Percentiles rank a stretch among this genome's conserved stretches.
phyloP scores from a whole-genome alignment of 441 rosid species.

The Adansonia grandidieri region DNA sequence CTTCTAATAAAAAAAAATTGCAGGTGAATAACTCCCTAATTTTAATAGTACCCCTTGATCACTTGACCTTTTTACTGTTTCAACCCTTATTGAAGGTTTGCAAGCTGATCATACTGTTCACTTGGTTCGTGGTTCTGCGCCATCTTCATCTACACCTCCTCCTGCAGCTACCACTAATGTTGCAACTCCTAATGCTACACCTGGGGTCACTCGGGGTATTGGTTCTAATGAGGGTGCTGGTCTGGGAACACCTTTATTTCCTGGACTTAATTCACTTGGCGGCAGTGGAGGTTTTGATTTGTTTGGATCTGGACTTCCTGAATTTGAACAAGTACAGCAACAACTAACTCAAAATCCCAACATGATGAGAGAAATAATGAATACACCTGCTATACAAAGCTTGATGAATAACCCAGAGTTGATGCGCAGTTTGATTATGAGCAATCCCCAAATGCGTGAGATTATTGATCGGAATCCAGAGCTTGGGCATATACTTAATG shows the following conservation, averaged over 20 bases:
- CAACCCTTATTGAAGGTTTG: conserved; percentile 45
- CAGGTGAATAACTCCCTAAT: too few relatives aligned
- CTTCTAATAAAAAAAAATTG: too few relatives aligned
- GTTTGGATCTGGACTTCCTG: conserved; percentile 74
- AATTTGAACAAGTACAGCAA: conserved; percentile 78
- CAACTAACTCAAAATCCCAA: conserved; percentile 74
- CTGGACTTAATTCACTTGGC: conserved; percentile 63
- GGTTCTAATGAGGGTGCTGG: conserved; percentile 55
- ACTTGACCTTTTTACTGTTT: not conserved
- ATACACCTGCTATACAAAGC: conserved; percentile 68
- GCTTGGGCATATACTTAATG: conserved; percentile 64
- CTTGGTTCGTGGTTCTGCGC: conserved; percentile 73
- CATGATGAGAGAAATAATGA: conserved; percentile 80
- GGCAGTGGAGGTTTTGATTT: conserved; percentile 52
- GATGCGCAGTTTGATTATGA: conserved; percentile 62
- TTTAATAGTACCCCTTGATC: too few relatives aligned
- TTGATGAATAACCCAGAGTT: conserved; percentile 67
- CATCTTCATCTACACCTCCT: conserved; percentile 51
- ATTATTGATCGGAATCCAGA: conserved; percentile 70
- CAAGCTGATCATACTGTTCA: conserved; percentile 84
- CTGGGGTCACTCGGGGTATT: conserved; percentile 55
- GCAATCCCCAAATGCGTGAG: conserved; percentile 72
- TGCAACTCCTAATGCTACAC: conserved; percentile 45
- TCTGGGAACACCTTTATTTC: conserved; percentile 59
- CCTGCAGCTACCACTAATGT: conserved; percentile 47